phyloP scores from a whole-genome alignment of 192 early-diverging fungal species.

The Backusella sp. region DNA sequence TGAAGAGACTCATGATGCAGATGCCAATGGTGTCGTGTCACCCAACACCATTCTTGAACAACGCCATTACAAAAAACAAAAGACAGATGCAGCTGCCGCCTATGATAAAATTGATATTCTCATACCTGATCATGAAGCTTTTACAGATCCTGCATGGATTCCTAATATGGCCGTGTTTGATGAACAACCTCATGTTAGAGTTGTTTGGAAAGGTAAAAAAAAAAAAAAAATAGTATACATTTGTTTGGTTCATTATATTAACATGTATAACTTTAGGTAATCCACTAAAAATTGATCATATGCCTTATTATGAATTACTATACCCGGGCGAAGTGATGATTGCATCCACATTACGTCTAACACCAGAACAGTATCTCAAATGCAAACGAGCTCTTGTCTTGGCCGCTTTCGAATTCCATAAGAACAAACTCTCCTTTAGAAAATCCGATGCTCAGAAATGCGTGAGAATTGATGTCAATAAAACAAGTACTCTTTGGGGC shows the following conservation, averaged over 20 bases:
- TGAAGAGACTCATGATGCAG: not conserved
- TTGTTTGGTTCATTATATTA: not conserved
- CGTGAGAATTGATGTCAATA: slow-evolving; percentile 93
- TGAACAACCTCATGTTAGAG: slow-evolving; percentile 13
- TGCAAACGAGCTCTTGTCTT: slow-evolving; percentile 78
- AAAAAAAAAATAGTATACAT: too few species aligned
- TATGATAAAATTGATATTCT: slow-evolving; percentile 27
- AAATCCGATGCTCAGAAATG: slow-evolving; percentile 92
- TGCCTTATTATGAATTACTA: slow-evolving; percentile 51
- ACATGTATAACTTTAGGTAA: slow-evolving; percentile 30
- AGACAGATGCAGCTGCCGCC: slow-evolving; percentile 13
- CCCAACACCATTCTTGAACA: not conserved
- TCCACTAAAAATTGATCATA: slow-evolving; percentile 37
- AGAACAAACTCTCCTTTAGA: slow-evolving; percentile 55
- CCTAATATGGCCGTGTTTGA: slow-evolving; percentile 19
- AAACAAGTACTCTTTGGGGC: slow-evolving; percentile 83
- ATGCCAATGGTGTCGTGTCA: not conserved
- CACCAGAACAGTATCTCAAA: slow-evolving; percentile 79
- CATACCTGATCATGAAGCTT: slow-evolving; percentile 9
- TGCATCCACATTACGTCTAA: slow-evolving; percentile 79
- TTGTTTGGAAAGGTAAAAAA: slow-evolving; percentile 31
- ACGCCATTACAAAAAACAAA: slow-evolving; percentile 11
- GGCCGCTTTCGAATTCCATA: slow-evolving; percentile 48
- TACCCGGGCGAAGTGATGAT: slow-evolving; percentile 66
- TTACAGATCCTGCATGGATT: slow-evolving; percentile 18